Percentiles rank a stretch among this genome's conserved stretches.
These are phyloP conservation scores for Urtica urens DNA, from an alignment of 306 rosid genomes.

Conservation along the genomic window DNA sequence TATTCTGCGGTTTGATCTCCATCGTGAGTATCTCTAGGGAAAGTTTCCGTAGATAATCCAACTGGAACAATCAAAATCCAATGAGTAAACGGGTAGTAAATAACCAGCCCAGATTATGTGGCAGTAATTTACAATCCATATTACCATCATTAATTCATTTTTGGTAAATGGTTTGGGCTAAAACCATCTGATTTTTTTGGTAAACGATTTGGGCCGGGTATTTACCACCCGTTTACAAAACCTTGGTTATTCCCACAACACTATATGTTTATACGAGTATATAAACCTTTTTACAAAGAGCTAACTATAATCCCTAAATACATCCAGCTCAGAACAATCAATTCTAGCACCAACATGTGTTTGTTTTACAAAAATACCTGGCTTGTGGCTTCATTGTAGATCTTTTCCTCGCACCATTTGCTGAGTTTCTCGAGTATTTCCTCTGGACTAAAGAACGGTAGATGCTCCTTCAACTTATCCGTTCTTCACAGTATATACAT, in stretches of 20 bases:
- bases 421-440: slow-evolving; percentile 58
- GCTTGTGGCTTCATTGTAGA: slow-evolving; percentile 43
- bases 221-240: background rate
- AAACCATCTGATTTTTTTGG: no score
- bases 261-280: no score
- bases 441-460: slow-evolving; percentile 46
- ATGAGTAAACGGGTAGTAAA: background rate
- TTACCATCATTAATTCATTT: no score
- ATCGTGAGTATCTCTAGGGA: slow-evolving; percentile 39
- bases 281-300: no score
- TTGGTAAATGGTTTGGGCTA: no score
- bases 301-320: no score
- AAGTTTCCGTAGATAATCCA: slow-evolving; percentile 28
- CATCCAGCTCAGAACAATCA: no score
- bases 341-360: no score
- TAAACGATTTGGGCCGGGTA: no score
- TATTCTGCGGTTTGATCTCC: slow-evolving; percentile 59
- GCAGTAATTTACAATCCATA: no score
- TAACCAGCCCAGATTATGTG: background rate
- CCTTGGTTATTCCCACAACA: background rate
- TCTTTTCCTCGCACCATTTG: slow-evolving; percentile 71
- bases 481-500: slow-evolving; percentile 31
- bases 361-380: slow-evolving; percentile 32
- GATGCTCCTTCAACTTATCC: slow-evolving; percentile 57
- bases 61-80: slow-evolving; percentile 6